Percentiles rank a stretch among this genome's conserved stretches.
Conservation (phyloP, 1,139 yeast species). For the Blastobotrys apis region DNA sequence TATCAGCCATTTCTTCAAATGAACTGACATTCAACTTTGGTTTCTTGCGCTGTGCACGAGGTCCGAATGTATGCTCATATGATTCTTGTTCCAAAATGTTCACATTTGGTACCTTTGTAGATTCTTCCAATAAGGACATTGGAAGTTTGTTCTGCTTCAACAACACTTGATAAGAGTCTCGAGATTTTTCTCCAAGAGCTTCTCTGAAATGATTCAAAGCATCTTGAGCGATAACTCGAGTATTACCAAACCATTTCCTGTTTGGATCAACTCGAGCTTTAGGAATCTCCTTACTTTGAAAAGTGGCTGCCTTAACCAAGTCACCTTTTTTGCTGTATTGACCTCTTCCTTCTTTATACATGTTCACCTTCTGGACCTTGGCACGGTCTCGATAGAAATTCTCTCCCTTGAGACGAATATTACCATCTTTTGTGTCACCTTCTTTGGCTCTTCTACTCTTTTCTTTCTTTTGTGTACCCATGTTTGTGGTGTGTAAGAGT, state of each 20-base stretch:
- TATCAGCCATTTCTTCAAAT: slow-evolving; percentile 73
- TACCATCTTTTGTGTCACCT: slow-evolving; percentile 80
- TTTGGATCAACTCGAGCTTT: slow-evolving; percentile 94
- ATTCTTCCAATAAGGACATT: slow-evolving; percentile 87
- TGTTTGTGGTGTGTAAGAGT: slow-evolving; percentile 28
- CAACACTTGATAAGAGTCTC: slow-evolving; percentile 84
- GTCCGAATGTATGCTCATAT: slow-evolving; percentile 80
- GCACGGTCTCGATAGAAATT: slow-evolving; percentile 92
- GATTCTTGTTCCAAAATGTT: slow-evolving; percentile 87
- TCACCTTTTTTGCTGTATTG: slow-evolving; percentile 85
- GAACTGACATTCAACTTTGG: slow-evolving; percentile 75
- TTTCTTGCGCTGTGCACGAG: slow-evolving; percentile 89
- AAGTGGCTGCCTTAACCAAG: slow-evolving; percentile 76
- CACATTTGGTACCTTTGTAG: slow-evolving; percentile 66
- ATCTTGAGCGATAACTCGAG: slow-evolving; percentile 96
- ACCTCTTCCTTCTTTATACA: slow-evolving; percentile 92
- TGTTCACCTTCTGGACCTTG: slow-evolving; percentile 80
- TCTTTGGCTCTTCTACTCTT: slow-evolving; percentile 80
- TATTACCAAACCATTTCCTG: slow-evolving; percentile 95
- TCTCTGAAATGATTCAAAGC: slow-evolving; percentile 91
- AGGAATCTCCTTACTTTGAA: slow-evolving; percentile 86
- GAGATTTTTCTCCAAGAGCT: slow-evolving; percentile 82
- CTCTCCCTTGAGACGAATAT: slow-evolving; percentile 92
- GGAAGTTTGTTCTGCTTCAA: slow-evolving; percentile 89
- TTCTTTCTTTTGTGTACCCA: slow-evolving; percentile 95